phyloP scores from a whole-genome alignment of 768 basidiomycete species.

The Xanthoconium purpureum region DNA sequence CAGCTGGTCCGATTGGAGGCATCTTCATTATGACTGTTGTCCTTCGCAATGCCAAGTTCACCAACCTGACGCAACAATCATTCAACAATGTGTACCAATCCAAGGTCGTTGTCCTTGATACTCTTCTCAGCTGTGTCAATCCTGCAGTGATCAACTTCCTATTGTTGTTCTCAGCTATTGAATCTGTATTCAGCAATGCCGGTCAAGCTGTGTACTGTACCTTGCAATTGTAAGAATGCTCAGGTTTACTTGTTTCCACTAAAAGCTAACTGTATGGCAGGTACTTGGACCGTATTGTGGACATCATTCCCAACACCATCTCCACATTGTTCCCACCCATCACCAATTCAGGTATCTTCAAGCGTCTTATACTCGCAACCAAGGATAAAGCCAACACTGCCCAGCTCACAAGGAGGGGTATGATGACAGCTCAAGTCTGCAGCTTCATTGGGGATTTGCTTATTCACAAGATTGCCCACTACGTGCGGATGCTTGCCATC shows the following conservation, averaged over 20 bases:
- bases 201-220: constrained; percentile 25
- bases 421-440: constrained; percentile 32
- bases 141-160: constrained; percentile 29
- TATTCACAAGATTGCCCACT: constrained; percentile 28
- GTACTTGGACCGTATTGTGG: constrained; percentile 33
- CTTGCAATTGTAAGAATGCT: constrained; percentile 16
- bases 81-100: constrained; percentile 27
- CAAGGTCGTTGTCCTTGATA: constrained; percentile 20
- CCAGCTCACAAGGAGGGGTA: constrained; percentile 30
- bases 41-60: constrained; percentile 33
- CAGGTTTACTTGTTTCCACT: background rate
- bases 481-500: constrained; percentile 30
- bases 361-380: constrained; percentile 28
- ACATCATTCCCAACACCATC: constrained; percentile 29
- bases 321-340: constrained; percentile 36
- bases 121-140: constrained; percentile 14
- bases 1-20: constrained; percentile 33
- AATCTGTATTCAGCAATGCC: constrained; percentile 32
- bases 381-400: constrained; percentile 29
- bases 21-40: constrained; percentile 35
- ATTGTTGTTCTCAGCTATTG: constrained; percentile 34
- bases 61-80: constrained; percentile 32
- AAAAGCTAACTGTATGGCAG: constrained; percentile 9
- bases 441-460: constrained; percentile 33
- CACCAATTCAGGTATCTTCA: constrained; percentile 34